phyloP scores from a whole-genome alignment of 768 basidiomycete genomes.

The Exidia glandulosa region DNA sequence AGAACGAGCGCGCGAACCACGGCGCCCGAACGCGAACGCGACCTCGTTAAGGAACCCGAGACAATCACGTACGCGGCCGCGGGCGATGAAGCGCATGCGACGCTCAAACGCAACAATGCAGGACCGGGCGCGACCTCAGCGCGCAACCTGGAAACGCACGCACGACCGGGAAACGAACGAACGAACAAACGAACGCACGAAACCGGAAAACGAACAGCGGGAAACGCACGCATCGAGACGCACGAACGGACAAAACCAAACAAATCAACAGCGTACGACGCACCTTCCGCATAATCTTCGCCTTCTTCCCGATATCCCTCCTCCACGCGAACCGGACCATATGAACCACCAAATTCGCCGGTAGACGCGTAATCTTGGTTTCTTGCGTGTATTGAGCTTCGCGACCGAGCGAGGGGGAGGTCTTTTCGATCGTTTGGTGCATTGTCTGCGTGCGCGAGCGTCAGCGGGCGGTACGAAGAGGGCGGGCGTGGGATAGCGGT shows the following conservation, averaged over 20 bases:
- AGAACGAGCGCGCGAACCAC: too few relatives aligned
- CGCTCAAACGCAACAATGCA: too few relatives aligned
- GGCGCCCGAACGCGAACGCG: too few relatives aligned
- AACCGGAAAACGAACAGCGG: too few relatives aligned
- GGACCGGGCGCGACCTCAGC: too few relatives aligned
- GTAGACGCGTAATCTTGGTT: conserved; percentile 73
- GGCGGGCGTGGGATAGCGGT: too few relatives aligned
- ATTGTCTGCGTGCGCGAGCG: conserved; percentile 43
- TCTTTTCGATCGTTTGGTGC: conserved; percentile 80
- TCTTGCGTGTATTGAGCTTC: conserved; percentile 73
- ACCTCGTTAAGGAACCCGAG: too few relatives aligned
- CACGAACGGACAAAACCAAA: background rate
- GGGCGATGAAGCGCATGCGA: too few relatives aligned
- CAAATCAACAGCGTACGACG: background rate
- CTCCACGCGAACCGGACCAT: conserved; percentile 97
- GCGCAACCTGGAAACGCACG: too few relatives aligned
- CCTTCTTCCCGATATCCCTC: conserved; percentile 79
- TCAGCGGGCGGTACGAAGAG: background rate
- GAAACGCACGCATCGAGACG: background rate
- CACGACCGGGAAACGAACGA: conserved; percentile 5
- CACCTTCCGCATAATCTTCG: conserved; percentile 71
- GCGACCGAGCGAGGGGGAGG: conserved; percentile 65
- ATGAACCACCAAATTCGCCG: conserved; percentile 77
- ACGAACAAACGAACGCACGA: conserved; percentile 21
- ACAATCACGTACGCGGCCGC: too few relatives aligned